Evolutionary conservation across 176 grass and related monocot genomes (phyloP).

Genomic region (Cenchrus fungigraminus): DNA sequence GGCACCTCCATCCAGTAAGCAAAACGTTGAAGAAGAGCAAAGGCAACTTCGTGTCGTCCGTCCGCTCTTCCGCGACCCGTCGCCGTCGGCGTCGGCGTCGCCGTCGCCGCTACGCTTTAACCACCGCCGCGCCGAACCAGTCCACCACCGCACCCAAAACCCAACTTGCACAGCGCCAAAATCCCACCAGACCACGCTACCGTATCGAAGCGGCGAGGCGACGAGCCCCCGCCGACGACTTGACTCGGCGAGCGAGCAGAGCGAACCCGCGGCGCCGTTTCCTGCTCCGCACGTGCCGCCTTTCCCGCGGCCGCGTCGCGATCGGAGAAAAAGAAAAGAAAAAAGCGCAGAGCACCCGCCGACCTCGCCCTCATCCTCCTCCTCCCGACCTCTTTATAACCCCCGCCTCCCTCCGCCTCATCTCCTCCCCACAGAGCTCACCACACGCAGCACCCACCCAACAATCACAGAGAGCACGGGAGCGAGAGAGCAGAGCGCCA

Average conservation of each 20-base stretch:
- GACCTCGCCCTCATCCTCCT: not conserved
- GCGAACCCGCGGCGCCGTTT: constrained; percentile 22
- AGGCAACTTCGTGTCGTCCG: not conserved
- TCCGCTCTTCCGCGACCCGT: not conserved
- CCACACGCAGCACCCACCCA: not conserved
- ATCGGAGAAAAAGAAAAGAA: not conserved
- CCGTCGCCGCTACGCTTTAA: not conserved
- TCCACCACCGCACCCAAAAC: not conserved
- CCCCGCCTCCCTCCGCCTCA: too few species aligned
- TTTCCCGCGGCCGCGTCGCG: not conserved
- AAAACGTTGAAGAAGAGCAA: not conserved
- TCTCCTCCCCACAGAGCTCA: constrained; percentile 1
- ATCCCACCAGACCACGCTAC: not conserved
- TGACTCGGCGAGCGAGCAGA: too few species aligned
- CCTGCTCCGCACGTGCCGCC: not conserved
- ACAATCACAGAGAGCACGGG: not conserved
- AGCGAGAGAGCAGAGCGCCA: constrained; percentile 24
- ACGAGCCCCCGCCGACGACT: not conserved
- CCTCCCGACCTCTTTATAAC: constrained; percentile 28
- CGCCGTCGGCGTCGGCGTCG: not conserved
- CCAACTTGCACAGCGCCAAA: not conserved
- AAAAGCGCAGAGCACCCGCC: not conserved
- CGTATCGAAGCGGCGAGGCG: not conserved
- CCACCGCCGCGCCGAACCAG: not conserved
- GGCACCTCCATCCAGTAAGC: not conserved